Evolutionary conservation across 306 rosid species (phyloP).

Genomic region (Acacia confusa): DNA sequence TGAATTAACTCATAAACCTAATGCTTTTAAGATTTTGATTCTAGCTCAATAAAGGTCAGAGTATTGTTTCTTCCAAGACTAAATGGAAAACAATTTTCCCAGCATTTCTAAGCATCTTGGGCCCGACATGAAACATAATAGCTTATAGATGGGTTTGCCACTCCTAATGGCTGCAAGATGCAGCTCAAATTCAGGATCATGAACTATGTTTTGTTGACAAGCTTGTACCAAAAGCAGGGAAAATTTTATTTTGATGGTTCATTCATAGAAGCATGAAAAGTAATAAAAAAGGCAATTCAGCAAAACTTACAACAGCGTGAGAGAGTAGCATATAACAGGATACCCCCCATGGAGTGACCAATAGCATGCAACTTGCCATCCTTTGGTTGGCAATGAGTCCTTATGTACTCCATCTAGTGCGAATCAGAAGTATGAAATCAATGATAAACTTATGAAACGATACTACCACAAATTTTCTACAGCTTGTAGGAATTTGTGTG

Average conservation of each 20-base stretch:
- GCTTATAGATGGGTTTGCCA: not conserved
- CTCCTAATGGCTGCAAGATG: not conserved
- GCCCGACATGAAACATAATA: not conserved
- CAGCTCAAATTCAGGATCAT: not conserved
- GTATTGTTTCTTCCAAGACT: not conserved
- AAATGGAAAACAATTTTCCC: not conserved
- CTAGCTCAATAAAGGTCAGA: not conserved
- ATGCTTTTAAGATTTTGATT: not conserved
- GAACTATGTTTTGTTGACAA: not conserved
- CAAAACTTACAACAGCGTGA: slow-evolving; percentile 64
- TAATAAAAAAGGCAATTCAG: slow-evolving; percentile 20
- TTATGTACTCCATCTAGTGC: slow-evolving; percentile 79
- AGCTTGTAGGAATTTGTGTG: not conserved
- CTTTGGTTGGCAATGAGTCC: slow-evolving; percentile 60
- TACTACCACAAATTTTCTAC: slow-evolving; percentile 10
- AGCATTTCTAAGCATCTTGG: not conserved
- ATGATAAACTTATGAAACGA: slow-evolving; percentile 4
- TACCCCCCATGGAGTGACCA: slow-evolving; percentile 99
- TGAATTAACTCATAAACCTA: not conserved
- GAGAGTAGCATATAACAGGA: slow-evolving; percentile 81
- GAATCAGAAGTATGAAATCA: slow-evolving; percentile 15
- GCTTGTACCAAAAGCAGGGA: not conserved
- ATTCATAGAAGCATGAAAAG: slow-evolving; percentile 11
- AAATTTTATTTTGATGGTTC: slow-evolving; percentile 17
- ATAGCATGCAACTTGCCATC: slow-evolving; percentile 81